Base-by-base conservation (phyloP, 768 basidiomycete species). In the Tephrocybe rancida region DNA sequence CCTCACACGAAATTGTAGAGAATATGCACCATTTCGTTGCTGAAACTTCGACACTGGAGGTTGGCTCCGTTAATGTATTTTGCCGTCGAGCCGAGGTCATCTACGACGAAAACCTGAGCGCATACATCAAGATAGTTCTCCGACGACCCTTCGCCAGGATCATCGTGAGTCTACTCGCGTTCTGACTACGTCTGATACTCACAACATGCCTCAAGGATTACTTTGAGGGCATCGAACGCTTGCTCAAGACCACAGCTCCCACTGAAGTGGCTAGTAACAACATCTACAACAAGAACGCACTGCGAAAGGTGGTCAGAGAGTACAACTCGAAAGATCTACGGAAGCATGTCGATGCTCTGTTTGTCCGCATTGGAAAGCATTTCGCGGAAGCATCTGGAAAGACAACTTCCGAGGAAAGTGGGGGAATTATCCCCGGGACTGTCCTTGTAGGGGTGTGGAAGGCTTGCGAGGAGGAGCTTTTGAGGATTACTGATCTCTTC, bases 21-120 rank as follows among this genome's bases (percentile, higher is more conserved):
- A 98, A 98, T 66, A 97, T 96, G 95, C 90, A 95, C 59, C 87
- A 90, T 64, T 96, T 97, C 65, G 82, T 94, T 32, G 83, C 87
- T 0, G 95, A 96, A 64, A 85, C 89, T 29, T 80, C 86, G 0
- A 82, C 81, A 59, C 75, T 93, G 62, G 82, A 90, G 64, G 72
- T 87, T 47, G 72, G 80, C 50, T 81, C 91, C 44, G 74, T 89
- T 57, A 72, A 74, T 43, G 63, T 72, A 1, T 94, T 92, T 64
- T 71, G 86, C 44, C 81, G 80, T 58, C 82, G 81, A 51, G 96
- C 95, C 0, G 86, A 93, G 67, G 74, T 71, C 0, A 87, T 95
- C 44, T 98, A 97, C 65, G 90, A 92, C 42, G 94, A 98, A 66
- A 97, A 95, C 67, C 70, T 98, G 57, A 73, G 70, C 26, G 87